phyloP scores from a whole-genome alignment of 2,329 filamentous ascomycete species.

The Tolypocladium pustulatum region DNA sequence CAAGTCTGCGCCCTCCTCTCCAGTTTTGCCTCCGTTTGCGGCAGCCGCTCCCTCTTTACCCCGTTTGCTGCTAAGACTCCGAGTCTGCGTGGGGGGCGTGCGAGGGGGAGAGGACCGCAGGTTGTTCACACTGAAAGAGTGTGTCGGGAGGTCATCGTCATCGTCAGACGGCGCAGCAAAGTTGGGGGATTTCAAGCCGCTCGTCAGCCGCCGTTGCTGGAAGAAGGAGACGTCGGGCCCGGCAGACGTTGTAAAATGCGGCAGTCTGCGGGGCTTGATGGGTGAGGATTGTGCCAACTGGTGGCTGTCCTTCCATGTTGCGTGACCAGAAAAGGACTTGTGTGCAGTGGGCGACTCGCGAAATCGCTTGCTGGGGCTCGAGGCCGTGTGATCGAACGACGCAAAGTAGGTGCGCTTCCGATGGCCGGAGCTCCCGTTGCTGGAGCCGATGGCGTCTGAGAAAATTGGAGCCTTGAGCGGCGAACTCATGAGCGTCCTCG shows the following conservation, averaged over 20 bases:
- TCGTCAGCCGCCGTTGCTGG: conserved; percentile 56
- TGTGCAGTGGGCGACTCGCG: conserved; percentile 50
- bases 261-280: conserved; percentile 63
- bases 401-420: conserved; percentile 54
- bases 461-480: conserved; percentile 75
- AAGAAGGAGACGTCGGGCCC: conserved; percentile 72
- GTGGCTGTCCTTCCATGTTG: conserved; percentile 67
- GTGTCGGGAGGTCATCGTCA: conserved; percentile 71
- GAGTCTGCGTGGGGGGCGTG: conserved; percentile 62
- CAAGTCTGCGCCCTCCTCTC: conserved; percentile 72
- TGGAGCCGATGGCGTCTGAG: conserved; percentile 69
- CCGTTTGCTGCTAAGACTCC: conserved; percentile 34
- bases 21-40: conserved; percentile 43
- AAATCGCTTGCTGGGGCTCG: conserved; percentile 58
- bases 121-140: conserved; percentile 58
- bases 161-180: conserved; percentile 61
- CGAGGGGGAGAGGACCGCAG: conserved; percentile 72
- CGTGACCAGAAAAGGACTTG: conserved; percentile 44
- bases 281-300: conserved; percentile 80
- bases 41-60: conserved; percentile 34
- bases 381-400: conserved; percentile 44
- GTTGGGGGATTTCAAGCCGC: conserved; percentile 49
- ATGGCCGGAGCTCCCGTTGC: conserved; percentile 55
- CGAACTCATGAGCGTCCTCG: conserved; percentile 66
- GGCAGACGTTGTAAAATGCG: conserved; percentile 62